Base-by-base conservation (phyloP, 2,329 filamentous ascomycete species). In the Botrytis sinoallii region DNA sequence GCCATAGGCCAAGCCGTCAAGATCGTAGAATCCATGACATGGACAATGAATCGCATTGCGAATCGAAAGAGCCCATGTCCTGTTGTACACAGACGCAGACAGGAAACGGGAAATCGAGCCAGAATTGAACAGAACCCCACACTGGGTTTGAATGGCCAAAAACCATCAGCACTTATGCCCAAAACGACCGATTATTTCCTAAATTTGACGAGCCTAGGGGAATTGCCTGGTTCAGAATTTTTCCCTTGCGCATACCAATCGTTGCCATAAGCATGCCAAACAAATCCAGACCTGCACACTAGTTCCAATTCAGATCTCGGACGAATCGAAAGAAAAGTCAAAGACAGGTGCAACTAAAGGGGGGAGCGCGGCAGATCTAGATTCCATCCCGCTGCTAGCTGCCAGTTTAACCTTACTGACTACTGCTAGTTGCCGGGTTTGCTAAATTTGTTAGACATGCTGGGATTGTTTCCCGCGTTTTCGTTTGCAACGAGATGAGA, bases 401-500 rank as follows among this genome's bases (percentile, higher is more conserved):
- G 52, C 52, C 52, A 32, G n/a, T 57, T 29, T 32, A 32, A 32
- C 32, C 32, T 32, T 57, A 55, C 48, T 57, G n/a, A 57, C 52
- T 57, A 57, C 48, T 52, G 18, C n/a, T 57, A 57, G 52, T 18
- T 57, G 52, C 52, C 52, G 52, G 52, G 52, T 57, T 57, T 57
- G 52, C 52, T 57, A 29, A 57, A 57, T 18, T 57, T 57, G 14
- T 32, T 29, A 57, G 52, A 57, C 52, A 57, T 2, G 52, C 52
- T 57, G 52, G 52, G 52, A 57, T 57, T 9, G n/a, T 29, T 57
- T 57, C 52, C 52, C 52, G 52, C 52, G 52, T 57, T 57, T 57
- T 57, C n/a, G 52, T 57, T 57, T 57, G 52, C n/a, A 57, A 57
- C 52, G 52, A 57, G 52, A 57, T 57, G 52, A 57, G 52, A 57